These are phyloP conservation scores for Manihot esculenta DNA, from an alignment of 441 rosid species.

Conservation along the genomic window DNA sequence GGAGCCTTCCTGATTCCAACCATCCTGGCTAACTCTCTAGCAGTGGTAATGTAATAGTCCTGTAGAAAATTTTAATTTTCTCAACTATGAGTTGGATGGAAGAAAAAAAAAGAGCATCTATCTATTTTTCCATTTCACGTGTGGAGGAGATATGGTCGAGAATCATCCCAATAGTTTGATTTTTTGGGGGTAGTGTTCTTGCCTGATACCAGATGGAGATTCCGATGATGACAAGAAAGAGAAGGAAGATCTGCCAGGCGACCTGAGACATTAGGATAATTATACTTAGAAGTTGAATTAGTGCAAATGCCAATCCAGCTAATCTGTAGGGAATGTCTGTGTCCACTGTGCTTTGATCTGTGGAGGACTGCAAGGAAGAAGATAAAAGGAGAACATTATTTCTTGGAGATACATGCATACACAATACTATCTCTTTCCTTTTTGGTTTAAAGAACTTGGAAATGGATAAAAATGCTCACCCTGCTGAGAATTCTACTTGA, in stretches of 20 bases:
- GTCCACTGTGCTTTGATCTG: slow-evolving; percentile 65
- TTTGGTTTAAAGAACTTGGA: too few relatives aligned
- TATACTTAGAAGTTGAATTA: slow-evolving; percentile 56
- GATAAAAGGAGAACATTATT: neutral
- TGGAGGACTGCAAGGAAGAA: slow-evolving; percentile 44
- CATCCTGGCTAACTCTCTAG: slow-evolving; percentile 76
- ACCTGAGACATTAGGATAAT: slow-evolving; percentile 56
- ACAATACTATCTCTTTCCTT: too few relatives aligned
- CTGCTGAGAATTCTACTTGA: slow-evolving; percentile 57
- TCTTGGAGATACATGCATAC: neutral
- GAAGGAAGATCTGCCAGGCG: slow-evolving; percentile 55
- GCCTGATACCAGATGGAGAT: slow-evolving; percentile 67
- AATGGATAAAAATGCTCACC: slow-evolving; percentile 32
- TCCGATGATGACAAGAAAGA: slow-evolving; percentile 51
- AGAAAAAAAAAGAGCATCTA: too few relatives aligned
- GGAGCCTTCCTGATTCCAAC: slow-evolving; percentile 66
- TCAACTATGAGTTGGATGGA: too few relatives aligned
- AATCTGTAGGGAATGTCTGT: slow-evolving; percentile 64
- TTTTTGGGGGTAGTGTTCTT: slow-evolving; percentile 8
- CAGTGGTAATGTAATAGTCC: slow-evolving; percentile 59
- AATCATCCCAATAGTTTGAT: too few relatives aligned
- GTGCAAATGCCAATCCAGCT: slow-evolving; percentile 64
- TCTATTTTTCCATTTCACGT: too few relatives aligned
- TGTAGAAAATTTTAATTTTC: slow-evolving; percentile 16
- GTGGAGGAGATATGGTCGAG: too few relatives aligned